Evolutionary conservation across 2,329 filamentous ascomycete species (phyloP), one percentile per base, ranked within the genome.

Genomic region (Corinectria fuckeliana): DNA sequence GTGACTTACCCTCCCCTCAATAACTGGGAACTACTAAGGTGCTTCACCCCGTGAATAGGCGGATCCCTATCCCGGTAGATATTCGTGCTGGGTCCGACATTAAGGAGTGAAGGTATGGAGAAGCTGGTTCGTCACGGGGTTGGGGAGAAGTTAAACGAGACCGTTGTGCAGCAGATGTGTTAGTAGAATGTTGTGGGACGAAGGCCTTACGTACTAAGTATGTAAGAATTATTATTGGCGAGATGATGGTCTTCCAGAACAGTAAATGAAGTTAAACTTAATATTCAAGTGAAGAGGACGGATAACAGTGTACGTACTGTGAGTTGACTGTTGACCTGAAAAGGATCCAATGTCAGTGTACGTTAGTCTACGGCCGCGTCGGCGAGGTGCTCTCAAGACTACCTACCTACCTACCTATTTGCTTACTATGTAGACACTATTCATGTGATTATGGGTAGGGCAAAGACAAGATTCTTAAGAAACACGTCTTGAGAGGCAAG

Each of bases 41-140:
- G 25, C 23, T 32, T 44, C 58, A 59, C 62, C 65, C 60, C 65
- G 14, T 54, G 57, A 50, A 45, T 14, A 34, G 39, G 42, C 45
- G n/a, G n/a, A n/a, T n/a, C 34, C 25, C 21, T 42, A 4, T 23
- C 13, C 13, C 1, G 18, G 11, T 14, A 7, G 39, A 25, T 42
- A 25, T 23, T n/a, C 3, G 39, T 23, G 11, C 16, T n/a, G 5
- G 42, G 13, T n/a, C 26, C 4, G 28, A 10, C 14, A 8, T 49
- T 34, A n/a, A 2, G n/a, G 30, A 25, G 26, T 30, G 28, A 30
- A 34, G n/a, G 18, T 21, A 23, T 23, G 14, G 25, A 34, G 18
- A 50, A 7, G 20, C 25, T 42, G 9, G 39, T 42, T 42, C 3
- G 25, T 42, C 36, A 42, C 21, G 20, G 21, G 39, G 20, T 25